phyloP scores from a whole-genome alignment of 352 stramenopile genomes.

The Thraustotheca clavata region DNA sequence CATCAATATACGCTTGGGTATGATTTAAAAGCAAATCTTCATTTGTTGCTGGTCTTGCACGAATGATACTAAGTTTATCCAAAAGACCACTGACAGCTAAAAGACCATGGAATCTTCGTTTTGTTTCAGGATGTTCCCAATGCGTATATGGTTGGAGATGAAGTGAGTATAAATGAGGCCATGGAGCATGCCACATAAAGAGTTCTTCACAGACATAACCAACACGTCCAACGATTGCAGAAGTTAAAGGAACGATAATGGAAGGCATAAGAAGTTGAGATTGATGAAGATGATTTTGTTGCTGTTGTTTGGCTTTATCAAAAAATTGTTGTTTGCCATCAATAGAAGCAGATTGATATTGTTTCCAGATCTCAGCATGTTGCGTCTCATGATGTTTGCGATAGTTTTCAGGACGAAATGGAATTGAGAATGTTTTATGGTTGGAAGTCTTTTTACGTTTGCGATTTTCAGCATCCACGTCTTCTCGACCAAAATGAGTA shows the following conservation, averaged over 20 bases:
- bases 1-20: conserved; percentile 39
- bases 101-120: conserved; percentile 70
- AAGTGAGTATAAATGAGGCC: conserved; percentile 40
- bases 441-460: background rate
- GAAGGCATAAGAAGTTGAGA: background rate
- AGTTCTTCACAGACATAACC: conserved; percentile 80
- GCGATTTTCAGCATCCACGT: background rate
- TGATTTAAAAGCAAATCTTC: conserved; percentile 52
- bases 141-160: conserved; percentile 56
- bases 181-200: conserved; percentile 66
- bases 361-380: conserved; percentile 11
- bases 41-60: conserved; percentile 31
- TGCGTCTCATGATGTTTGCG: conserved; percentile 15
- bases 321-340: conserved; percentile 8
- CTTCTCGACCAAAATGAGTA: conserved; percentile 1
- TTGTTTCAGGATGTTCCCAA: conserved; percentile 75
- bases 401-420: conserved; percentile 19
- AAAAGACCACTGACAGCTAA: conserved; percentile 64
- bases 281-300: no score
- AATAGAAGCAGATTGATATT: conserved; percentile 9
- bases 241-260: background rate
- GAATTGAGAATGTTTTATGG: conserved; percentile 1
- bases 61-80: conserved; percentile 30
- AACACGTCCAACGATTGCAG: conserved; percentile 20
- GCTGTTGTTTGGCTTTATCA: no score